Conservation (phyloP, 768 basidiomycete species). For the Sporobolomyces pararoseus region DNA sequence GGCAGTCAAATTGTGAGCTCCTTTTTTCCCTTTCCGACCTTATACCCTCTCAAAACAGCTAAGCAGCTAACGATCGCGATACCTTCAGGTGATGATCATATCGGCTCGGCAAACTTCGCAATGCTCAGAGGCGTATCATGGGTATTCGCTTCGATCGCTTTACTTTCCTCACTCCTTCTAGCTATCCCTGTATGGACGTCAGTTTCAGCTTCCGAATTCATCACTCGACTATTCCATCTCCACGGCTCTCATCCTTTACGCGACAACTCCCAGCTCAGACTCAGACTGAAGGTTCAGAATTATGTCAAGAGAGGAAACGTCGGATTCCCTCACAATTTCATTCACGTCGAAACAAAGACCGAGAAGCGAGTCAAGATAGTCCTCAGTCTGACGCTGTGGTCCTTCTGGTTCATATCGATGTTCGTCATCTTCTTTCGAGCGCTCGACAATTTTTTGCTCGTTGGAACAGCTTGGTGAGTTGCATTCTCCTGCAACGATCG, state of each 20-base stretch:
- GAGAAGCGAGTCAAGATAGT: neutral
- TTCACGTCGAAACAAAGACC: conserved; percentile 2
- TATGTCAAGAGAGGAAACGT: neutral
- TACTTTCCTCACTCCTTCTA: neutral
- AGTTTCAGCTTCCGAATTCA: conserved; percentile 3
- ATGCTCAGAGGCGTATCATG: neutral
- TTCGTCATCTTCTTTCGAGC: conserved; percentile 1
- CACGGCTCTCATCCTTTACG: neutral
- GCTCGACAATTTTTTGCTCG: neutral
- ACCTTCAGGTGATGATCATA: neutral
- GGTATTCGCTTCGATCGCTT: neutral
- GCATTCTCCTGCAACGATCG: neutral
- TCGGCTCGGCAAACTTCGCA: neutral
- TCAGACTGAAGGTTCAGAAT: conserved; percentile 1
- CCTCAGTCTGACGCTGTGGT: neutral
- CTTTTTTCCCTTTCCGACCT: no score
- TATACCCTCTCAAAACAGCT: neutral
- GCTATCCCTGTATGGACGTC: conserved; percentile 1
- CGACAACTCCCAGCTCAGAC: neutral
- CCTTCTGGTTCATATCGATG: neutral
- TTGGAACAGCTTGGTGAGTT: neutral
- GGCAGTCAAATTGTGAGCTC: conserved; percentile 6
- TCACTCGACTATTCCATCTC: neutral
- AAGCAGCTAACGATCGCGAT: no score
- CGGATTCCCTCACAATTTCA: neutral